phyloP scores from a whole-genome alignment of 768 basidiomycete species.

The Mycena vitilis region DNA sequence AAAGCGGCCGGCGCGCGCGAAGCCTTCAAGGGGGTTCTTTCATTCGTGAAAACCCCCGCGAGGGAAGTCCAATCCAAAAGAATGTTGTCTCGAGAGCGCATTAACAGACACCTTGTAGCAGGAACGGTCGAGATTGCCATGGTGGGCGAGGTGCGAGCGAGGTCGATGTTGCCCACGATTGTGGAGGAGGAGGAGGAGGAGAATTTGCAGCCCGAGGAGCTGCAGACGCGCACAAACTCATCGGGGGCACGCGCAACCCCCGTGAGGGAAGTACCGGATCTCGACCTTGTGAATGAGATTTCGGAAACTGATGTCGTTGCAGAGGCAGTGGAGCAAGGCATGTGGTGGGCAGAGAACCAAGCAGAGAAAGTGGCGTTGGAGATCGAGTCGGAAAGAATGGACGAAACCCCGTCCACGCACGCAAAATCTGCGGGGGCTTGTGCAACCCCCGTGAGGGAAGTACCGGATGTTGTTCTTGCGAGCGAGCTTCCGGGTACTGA shows the following conservation, averaged over 20 bases:
- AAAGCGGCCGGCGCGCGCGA: neutral
- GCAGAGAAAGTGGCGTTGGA: neutral
- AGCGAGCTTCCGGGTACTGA: no score
- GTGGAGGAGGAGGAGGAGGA: no score
- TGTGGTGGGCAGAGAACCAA: neutral
- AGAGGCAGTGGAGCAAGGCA: neutral
- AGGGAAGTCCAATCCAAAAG: constrained; percentile 3
- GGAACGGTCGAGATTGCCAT: no score
- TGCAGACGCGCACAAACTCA: constrained; percentile 6
- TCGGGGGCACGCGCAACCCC: constrained; percentile 20
- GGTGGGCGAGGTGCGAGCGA: neutral
- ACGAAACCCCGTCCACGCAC: neutral
- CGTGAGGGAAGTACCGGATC: constrained; percentile 16
- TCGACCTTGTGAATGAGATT: no score
- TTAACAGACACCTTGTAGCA: no score
- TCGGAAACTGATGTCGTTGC: neutral
- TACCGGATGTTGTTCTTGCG: no score
- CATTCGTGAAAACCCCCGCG: constrained; percentile 24
- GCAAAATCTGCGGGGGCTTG: constrained; percentile 12
- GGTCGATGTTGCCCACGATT: neutral
- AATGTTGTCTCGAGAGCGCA: no score
- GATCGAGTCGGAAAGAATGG: no score
- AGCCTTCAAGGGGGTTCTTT: constrained; percentile 17
- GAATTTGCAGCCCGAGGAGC: no score
- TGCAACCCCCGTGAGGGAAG: constrained; percentile 24